phyloP scores from a whole-genome alignment of 768 basidiomycete genomes.

The Polyporus arcularius region DNA sequence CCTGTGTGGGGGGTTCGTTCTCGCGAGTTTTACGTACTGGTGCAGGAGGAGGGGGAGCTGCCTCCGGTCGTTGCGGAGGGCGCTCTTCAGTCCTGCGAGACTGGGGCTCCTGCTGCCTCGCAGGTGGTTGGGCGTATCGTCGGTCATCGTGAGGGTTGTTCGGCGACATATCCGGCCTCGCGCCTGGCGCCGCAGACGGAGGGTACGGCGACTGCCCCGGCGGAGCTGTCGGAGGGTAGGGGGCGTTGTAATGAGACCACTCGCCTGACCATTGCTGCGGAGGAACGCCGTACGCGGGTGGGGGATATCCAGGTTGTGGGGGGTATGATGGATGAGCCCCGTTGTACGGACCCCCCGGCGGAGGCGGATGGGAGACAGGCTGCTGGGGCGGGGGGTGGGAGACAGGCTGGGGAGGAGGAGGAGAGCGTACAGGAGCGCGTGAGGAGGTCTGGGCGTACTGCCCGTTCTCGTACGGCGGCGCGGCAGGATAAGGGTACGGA shows the following conservation, averaged over 20 bases:
- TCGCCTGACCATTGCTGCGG: conserved; percentile 18
- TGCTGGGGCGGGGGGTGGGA: conserved; percentile 21
- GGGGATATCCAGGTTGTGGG: conserved; percentile 32
- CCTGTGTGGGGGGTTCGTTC: conserved; percentile 8
- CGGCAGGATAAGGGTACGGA: conserved; percentile 48
- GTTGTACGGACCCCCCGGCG: conserved; percentile 28
- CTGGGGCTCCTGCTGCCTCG: conserved; percentile 15
- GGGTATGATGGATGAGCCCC: conserved; percentile 30
- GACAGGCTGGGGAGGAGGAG: conserved; percentile 18
- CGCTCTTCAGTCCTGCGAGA: conserved; percentile 25
- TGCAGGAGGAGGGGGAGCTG: conserved; percentile 15
- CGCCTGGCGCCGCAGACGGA: background rate
- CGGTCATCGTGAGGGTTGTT: conserved; percentile 11
- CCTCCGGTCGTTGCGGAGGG: conserved; percentile 15
- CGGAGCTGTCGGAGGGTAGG: conserved; percentile 21
- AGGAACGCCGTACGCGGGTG: conserved; percentile 29
- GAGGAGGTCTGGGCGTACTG: conserved; percentile 30
- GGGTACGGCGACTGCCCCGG: conserved; percentile 6
- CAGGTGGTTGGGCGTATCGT: conserved; percentile 17
- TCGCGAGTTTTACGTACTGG: conserved; percentile 20
- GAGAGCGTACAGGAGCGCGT: conserved; percentile 27
- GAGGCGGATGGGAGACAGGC: conserved; percentile 21
- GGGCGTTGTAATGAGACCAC: conserved; percentile 20
- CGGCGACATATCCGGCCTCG: conserved; percentile 10
- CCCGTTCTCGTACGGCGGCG: conserved; percentile 29